A percentile compares a stretch with the other conserved stretches of the same genome.
These are phyloP conservation scores for Colletotrichum sp. DNA, from an alignment of 2,329 filamentous ascomycete genomes.

Conservation along the genomic window DNA sequence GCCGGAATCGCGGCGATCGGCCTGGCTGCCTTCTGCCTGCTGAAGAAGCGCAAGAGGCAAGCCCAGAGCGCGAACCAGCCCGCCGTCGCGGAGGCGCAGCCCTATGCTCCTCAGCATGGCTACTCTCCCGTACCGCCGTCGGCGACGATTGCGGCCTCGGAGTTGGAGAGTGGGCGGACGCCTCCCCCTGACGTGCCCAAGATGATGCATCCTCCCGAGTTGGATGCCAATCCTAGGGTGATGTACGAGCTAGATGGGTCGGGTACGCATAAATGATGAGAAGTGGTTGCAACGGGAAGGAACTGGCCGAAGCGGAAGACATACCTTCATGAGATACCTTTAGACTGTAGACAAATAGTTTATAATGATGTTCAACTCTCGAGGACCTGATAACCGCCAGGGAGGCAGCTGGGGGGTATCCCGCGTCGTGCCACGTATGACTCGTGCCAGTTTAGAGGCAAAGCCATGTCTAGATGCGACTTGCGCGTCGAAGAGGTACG, in stretches of 20 bases:
- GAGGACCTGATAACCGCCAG: no score
- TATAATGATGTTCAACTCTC: no score
- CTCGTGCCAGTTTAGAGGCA: no score
- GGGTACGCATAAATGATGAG: not conserved
- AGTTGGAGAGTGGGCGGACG: not conserved
- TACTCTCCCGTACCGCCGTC: conserved; percentile 2
- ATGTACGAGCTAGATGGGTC: conserved; percentile 18
- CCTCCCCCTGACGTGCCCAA: not conserved
- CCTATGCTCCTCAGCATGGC: not conserved
- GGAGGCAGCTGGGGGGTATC: no score
- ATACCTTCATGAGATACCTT: not conserved
- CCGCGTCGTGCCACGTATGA: no score
- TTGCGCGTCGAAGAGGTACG: no score
- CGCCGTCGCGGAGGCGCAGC: conserved; percentile 12
- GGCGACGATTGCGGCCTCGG: not conserved
- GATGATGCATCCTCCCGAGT: conserved; percentile 6
- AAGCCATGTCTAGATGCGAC: no score
- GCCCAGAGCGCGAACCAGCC: conserved; percentile 3
- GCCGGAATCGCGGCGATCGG: conserved; percentile 44
- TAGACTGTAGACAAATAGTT: not conserved
- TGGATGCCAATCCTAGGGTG: not conserved
- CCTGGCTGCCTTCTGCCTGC: conserved; percentile 43
- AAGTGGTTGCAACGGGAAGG: no score
- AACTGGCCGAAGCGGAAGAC: not conserved
- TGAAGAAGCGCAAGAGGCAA: conserved; percentile 41